Conservation (phyloP, 2,329 filamentous ascomycete species). For the Thermoascus crustaceus region DNA sequence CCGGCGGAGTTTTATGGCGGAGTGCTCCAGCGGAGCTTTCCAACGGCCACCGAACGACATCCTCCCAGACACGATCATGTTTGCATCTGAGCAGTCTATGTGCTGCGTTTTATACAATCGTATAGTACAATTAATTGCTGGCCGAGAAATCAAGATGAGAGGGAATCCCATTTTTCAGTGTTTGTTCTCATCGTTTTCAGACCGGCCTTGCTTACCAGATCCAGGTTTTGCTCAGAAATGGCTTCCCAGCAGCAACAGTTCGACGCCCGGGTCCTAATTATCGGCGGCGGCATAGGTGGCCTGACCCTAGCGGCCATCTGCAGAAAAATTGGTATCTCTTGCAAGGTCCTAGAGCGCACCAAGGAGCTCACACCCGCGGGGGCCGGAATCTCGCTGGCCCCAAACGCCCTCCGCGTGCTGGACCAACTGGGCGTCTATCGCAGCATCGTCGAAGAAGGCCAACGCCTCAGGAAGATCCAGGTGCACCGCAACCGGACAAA, state of each 20-base stretch:
- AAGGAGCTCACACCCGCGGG: background rate
- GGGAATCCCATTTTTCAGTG: background rate
- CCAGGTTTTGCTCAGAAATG: too few relatives aligned
- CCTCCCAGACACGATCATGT: too few relatives aligned
- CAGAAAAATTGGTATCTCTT: background rate
- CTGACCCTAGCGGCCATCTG: background rate
- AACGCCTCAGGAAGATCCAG: constrained; percentile 1
- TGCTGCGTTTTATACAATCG: too few relatives aligned
- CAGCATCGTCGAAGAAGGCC: background rate
- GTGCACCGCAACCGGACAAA: background rate
- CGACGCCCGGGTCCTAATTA: background rate
- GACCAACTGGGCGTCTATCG: background rate
- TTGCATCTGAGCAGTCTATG: too few relatives aligned
- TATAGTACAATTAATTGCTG: too few relatives aligned
- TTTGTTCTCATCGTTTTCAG: too few relatives aligned
- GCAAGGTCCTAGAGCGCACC: constrained; percentile 1
- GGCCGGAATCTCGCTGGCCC: background rate
- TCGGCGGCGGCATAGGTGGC: background rate
- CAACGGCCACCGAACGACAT: too few relatives aligned
- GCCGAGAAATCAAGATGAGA: background rate
- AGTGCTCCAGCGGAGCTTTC: too few relatives aligned
- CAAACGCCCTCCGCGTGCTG: background rate
- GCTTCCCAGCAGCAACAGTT: background rate
- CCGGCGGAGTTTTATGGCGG: too few relatives aligned
- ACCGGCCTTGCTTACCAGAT: too few relatives aligned